phyloP scores from a whole-genome alignment of 1,139 yeast genomes.

The Eremothecium sinecaudum region DNA sequence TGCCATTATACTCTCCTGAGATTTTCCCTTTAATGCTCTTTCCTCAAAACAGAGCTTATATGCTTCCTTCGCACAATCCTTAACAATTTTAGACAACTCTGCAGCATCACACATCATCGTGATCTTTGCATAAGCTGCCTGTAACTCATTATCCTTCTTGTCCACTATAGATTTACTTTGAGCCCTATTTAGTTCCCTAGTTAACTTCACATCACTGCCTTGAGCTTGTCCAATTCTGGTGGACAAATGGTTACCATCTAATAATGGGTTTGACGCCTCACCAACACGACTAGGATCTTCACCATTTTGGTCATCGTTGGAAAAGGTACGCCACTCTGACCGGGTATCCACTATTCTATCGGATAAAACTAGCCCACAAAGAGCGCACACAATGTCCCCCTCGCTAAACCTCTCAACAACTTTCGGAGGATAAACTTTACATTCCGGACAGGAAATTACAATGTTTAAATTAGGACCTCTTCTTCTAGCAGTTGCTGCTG shows the following conservation, averaged over 20 bases:
- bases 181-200: slow-evolving; percentile 81
- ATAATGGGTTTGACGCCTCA: slow-evolving; percentile 90
- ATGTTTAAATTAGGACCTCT: slow-evolving; percentile 74
- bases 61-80: slow-evolving; percentile 95
- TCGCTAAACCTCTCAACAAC: slow-evolving; percentile 90
- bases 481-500: slow-evolving; percentile 19
- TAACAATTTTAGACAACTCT: slow-evolving; percentile 87
- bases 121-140: slow-evolving; percentile 82
- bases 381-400: slow-evolving; percentile 95
- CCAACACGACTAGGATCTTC: slow-evolving; percentile 99
- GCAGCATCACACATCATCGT: slow-evolving; percentile 97
- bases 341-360: slow-evolving; percentile 91
- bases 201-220: slow-evolving; percentile 53
- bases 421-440: slow-evolving; percentile 92
- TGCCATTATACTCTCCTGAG: slow-evolving; percentile 92
- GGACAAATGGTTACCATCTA: slow-evolving; percentile 86
- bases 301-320: slow-evolving; percentile 94
- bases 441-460: slow-evolving; percentile 89
- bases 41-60: slow-evolving; percentile 89
- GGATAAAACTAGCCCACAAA: slow-evolving; percentile 89
- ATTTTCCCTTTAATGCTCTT: slow-evolving; percentile 76
- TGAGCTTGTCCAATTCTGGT: slow-evolving; percentile 85
- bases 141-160: slow-evolving; percentile 76
- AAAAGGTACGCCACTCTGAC: slow-evolving; percentile 97
- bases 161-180: slow-evolving; percentile 82